phyloP scores from a whole-genome alignment of 1,284 basidiomycete genomes.

The Pisolithus thermaeus region DNA sequence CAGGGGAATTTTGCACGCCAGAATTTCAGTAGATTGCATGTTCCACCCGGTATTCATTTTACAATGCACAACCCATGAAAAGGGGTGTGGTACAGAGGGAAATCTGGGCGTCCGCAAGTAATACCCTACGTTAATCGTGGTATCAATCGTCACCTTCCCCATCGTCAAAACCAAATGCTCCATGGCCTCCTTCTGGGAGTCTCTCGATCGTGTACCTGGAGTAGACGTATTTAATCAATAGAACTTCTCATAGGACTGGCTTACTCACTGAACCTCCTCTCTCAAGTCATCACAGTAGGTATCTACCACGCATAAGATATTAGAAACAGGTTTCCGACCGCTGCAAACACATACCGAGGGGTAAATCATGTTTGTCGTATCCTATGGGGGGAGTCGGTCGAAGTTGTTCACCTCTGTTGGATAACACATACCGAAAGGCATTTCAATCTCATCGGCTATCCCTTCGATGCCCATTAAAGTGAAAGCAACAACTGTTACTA shows the following conservation, averaged over 20 bases:
- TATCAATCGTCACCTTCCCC: conserved; percentile 70
- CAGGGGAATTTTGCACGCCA: conserved; percentile 82
- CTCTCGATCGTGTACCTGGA: conserved; percentile 70
- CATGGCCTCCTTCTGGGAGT: conserved; percentile 72
- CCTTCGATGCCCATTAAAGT: conserved; percentile 92
- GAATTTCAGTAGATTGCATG: conserved; percentile 69
- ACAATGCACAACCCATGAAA: neutral
- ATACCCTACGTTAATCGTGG: neutral
- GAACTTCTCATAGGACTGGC: neutral
- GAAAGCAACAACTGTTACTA: conserved; percentile 80
- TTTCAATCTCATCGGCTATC: conserved; percentile 88
- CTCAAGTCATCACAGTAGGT: conserved; percentile 80
- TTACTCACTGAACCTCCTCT: conserved; percentile 72
- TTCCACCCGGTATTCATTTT: neutral
- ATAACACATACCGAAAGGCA: conserved; percentile 65
- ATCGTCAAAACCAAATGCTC: conserved; percentile 60
- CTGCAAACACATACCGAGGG: conserved; percentile 48
- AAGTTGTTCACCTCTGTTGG: neutral
- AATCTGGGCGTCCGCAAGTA: neutral
- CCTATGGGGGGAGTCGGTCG: conserved; percentile 33
- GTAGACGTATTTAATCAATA: conserved; percentile 1
- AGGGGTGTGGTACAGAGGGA: neutral
- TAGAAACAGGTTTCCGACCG: neutral
- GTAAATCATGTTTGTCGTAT: conserved; percentile 57
- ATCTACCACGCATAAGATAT: conserved; percentile 39